Evolutionary conservation across 148 eudicot species (phyloP), one percentile per base, ranked within the genome.

Genomic region (Polygonum maritimum): DNA sequence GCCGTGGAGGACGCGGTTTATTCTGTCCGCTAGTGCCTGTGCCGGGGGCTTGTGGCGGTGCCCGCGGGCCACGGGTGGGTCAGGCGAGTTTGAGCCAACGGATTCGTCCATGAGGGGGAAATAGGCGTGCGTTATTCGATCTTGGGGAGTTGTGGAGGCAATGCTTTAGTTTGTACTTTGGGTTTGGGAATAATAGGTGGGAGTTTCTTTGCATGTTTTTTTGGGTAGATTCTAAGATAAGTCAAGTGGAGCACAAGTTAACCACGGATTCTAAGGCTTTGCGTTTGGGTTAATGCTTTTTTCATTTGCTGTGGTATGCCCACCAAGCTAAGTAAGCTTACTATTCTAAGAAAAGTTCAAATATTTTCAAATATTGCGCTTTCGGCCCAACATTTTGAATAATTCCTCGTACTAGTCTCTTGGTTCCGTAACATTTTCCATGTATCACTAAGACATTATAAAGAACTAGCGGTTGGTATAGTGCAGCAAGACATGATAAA

Each of bases 1-100:
- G 77, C 92, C 92, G 74, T 82, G 78, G 11, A 90, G 75, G 1
- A 97, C 98, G 2, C 98, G 84, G 45, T 83, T 12, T 9, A 90
- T 72, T 35, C 98, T 81, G 69, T 91, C 97, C 0, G 86, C 78
- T n/a, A 87, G 82, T 1, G 88, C 86, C 5, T 86, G 91, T n/a
- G 83, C 71, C 4, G 89, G 82, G 47, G 76, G 39, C 35, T 19
- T 47, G 39, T 48, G 18, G 60, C 78, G 85, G 62, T 55, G 52
- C 60, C 15, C 77, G 45, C 44, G 75, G 16, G 74, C 22, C 15
- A 73, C 74, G 26, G 72, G 73, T 13, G 78, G 76, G 1, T 80
- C 33, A 69, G 82, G 16, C 7, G 87, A 81, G 70, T 19, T 84
- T 35, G 90, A 84, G 71, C 72, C 82, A 36, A 80, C 51, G 63